Conservation (phyloP, 176 grass and related monocot genomes). For the Triticum monococcum region DNA sequence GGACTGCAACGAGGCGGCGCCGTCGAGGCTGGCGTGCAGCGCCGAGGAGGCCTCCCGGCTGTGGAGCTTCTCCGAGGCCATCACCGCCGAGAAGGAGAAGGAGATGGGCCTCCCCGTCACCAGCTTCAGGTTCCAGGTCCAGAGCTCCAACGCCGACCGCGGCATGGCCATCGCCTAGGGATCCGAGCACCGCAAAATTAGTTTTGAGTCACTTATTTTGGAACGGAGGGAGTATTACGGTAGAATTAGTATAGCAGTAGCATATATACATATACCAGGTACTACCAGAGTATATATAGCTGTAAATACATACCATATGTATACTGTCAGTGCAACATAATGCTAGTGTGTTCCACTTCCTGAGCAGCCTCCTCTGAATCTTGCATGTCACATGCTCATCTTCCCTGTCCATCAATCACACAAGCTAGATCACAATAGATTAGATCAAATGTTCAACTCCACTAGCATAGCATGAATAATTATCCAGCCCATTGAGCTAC, state of each 20-base stretch:
- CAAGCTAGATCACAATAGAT: slow-evolving; percentile 9
- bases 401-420: neutral
- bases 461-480: slow-evolving; percentile 34
- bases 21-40: slow-evolving; percentile 59
- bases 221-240: neutral
- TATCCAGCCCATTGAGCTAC: slow-evolving; percentile 16
- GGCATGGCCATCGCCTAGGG: slow-evolving; percentile 37
- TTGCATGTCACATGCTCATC: neutral
- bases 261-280: neutral
- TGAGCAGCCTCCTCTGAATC: neutral
- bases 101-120: neutral
- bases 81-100: slow-evolving; percentile 43
- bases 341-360: neutral
- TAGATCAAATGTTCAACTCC: slow-evolving; percentile 44
- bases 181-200: neutral
- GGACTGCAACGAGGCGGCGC: slow-evolving; percentile 89
- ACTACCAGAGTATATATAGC: neutral
- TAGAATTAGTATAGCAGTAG: neutral
- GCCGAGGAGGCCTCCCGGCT: slow-evolving; percentile 62
- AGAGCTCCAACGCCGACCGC: slow-evolving; percentile 21
- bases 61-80: slow-evolving; percentile 69
- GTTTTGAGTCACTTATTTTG: slow-evolving; percentile 16
- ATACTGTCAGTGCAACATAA: neutral
- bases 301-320: slow-evolving; percentile 19
- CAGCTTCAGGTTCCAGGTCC: slow-evolving; percentile 41